Conservation (phyloP, 83 land plant species). For the Diphasiastrum complanatum region DNA sequence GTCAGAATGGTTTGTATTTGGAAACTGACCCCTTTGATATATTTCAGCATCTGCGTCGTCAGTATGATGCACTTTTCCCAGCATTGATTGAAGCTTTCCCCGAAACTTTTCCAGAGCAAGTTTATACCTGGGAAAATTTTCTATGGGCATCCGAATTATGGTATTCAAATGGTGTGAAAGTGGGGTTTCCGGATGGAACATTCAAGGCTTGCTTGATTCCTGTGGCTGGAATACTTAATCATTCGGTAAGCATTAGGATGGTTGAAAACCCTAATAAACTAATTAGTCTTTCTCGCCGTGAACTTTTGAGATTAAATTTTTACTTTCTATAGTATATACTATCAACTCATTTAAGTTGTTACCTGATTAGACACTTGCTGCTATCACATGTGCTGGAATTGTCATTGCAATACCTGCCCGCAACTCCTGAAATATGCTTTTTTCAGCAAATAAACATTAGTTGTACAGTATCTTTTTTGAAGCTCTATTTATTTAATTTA, state of each 20-base stretch:
- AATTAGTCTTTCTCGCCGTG: too few relatives aligned
- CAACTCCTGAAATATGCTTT: too few relatives aligned
- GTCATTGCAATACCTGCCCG: too few relatives aligned
- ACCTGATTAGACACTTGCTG: too few relatives aligned
- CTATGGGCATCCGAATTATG: conserved; percentile 92
- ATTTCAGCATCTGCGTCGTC: conserved; percentile 54
- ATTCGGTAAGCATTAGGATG: conserved; percentile 65
- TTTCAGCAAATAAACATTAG: too few relatives aligned
- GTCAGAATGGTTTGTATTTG: too few relatives aligned
- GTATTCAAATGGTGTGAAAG: conserved; percentile 78
- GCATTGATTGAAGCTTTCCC: conserved; percentile 37
- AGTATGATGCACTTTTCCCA: conserved; percentile 53
- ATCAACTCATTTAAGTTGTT: too few relatives aligned
- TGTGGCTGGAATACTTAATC: conserved; percentile 68
- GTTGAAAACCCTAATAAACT: too few relatives aligned
- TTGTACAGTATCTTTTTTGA: too few relatives aligned
- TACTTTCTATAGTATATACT: too few relatives aligned
- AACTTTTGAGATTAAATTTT: background rate
- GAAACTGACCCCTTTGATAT: background rate
- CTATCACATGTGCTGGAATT: too few relatives aligned
- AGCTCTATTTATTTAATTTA: too few relatives aligned
- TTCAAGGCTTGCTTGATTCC: conserved; percentile 68
- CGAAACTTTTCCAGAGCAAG: conserved; percentile 43
- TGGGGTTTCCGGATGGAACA: conserved; percentile 60
- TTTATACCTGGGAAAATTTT: conserved; percentile 63